phyloP scores from a whole-genome alignment of 2,329 filamentous ascomycete species.

The Aspergillus spinulosporus region DNA sequence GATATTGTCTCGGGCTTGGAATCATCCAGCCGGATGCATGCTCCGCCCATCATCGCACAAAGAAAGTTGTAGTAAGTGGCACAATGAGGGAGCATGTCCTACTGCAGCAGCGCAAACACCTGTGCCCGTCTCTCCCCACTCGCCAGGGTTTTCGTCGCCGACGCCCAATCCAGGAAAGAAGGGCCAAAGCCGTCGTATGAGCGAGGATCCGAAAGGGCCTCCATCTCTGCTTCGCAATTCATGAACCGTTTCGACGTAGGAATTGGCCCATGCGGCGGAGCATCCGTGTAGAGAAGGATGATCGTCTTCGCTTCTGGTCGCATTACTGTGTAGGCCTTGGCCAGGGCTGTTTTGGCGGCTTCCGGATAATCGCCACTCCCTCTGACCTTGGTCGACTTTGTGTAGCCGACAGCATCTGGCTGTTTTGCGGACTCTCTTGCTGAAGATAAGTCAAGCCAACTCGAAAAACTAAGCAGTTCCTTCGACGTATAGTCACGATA shows the following conservation, averaged over 20 bases:
- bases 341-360: conserved; percentile 53
- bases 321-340: conserved; percentile 50
- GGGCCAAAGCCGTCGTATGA: conserved; percentile 36
- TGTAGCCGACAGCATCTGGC: conserved; percentile 39
- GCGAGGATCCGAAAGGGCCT: neutral
- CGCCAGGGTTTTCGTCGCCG: conserved; percentile 37
- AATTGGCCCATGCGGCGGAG: conserved; percentile 52
- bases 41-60: conserved; percentile 45
- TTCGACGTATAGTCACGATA: conserved; percentile 51
- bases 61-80: conserved; percentile 46
- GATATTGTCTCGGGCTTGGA: conserved; percentile 38
- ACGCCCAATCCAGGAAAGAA: conserved; percentile 50
- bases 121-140: conserved; percentile 32
- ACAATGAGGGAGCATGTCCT: conserved; percentile 10
- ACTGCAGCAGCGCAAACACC: conserved; percentile 48
- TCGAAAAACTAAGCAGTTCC: conserved; percentile 50
- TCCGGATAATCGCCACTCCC: too few species aligned
- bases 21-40: conserved; percentile 37
- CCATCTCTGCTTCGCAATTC: neutral
- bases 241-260: conserved; percentile 19
- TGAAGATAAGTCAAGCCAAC: conserved; percentile 42
- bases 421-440: conserved; percentile 22
- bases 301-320: conserved; percentile 51
- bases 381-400: conserved; percentile 42
- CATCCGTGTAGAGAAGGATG: conserved; percentile 53